phyloP scores from a whole-genome alignment of 306 rosid genomes.

The Macrotyloma uniflorum region DNA sequence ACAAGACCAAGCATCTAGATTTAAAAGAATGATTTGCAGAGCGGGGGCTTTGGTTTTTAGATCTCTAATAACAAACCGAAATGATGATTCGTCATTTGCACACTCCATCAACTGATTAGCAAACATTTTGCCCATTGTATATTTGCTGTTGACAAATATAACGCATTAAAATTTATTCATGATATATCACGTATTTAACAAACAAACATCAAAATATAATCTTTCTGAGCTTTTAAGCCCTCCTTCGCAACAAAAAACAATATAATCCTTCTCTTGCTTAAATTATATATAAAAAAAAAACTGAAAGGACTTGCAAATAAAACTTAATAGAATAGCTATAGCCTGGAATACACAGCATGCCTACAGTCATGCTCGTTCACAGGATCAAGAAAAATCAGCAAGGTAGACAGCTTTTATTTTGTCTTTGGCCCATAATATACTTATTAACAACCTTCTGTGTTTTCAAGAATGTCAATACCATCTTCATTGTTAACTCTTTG shows the following conservation, averaged over 20 bases:
- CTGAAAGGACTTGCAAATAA: neutral
- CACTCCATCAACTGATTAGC: slow-evolving; percentile 71
- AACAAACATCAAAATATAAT: slow-evolving; percentile 15
- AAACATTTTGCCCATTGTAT: slow-evolving; percentile 79
- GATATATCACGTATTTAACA: slow-evolving; percentile 6
- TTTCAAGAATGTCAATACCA: slow-evolving; percentile 13
- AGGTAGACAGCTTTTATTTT: neutral
- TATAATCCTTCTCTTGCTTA: neutral
- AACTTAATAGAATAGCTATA: neutral
- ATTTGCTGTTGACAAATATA: slow-evolving; percentile 55
- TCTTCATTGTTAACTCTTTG: neutral
- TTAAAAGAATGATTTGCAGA: slow-evolving; percentile 73
- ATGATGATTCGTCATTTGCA: slow-evolving; percentile 81
- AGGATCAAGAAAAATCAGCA: slow-evolving; percentile 16
- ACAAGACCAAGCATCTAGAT: slow-evolving; percentile 76
- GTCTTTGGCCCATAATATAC: slow-evolving; percentile 5
- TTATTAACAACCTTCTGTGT: neutral
- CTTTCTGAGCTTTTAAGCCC: neutral
- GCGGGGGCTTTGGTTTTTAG: slow-evolving; percentile 61
- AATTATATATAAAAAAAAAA: neutral
- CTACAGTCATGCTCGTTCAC: neutral
- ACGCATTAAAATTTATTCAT: slow-evolving; percentile 16
- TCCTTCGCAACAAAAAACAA: neutral
- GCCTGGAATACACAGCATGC: slow-evolving; percentile 9
- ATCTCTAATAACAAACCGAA: slow-evolving; percentile 80